Evolutionary conservation across 2,329 filamentous ascomycete species (phyloP), one percentile per base, ranked within the genome.

Genomic region (Myrmaecium sp.): DNA sequence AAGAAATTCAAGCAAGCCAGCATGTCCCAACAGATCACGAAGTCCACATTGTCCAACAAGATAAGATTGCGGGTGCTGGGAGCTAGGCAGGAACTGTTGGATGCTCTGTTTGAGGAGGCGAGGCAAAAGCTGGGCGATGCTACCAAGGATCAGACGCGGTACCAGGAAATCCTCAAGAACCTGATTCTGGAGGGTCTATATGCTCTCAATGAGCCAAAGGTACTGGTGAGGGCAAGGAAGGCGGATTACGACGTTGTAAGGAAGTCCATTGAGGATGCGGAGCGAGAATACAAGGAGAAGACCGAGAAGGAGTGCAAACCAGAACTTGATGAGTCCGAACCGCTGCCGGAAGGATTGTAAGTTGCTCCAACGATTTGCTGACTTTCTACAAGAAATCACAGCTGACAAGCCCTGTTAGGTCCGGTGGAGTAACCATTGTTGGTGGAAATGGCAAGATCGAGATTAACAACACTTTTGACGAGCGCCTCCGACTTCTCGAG

Each of bases 1-100:
- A 95, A 93, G 73, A 95, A 95, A 65, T 91, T 91, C 72, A 98
- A 94, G 67, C 80, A 92, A 60, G 86, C 89, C 45, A 71, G 78
- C 63, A 92, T 95, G 81, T 86, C 82, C 36, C 89, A 95, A 68
- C 89, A 98, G 63, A 95, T 95, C 62, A 92, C 84, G 37, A 80
- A 80, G 50, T 95, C 84, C 37, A 95, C 84, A 35, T 75, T 94
- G 36, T 70, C 84, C 59, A 98, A 98, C 68, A 92, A 93, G 67
- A 89, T 81, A 31, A 74, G 89, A 34, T 74, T 98, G 55, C 76
- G 77, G 51, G 76, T 98, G 30, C 74, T 98, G 32, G 69, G 68
- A 36, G 78, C 83, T 32, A 71, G 84, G 44, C 89, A 98, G 65
- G 77, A 86, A 57, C 62, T 98, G 45, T 70, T 98, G 42, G 81